Evolutionary conservation across 1,284 basidiomycete genomes (phyloP), one percentile per base, ranked within the genome.

Genomic region (Mycosarcoma maydis): DNA sequence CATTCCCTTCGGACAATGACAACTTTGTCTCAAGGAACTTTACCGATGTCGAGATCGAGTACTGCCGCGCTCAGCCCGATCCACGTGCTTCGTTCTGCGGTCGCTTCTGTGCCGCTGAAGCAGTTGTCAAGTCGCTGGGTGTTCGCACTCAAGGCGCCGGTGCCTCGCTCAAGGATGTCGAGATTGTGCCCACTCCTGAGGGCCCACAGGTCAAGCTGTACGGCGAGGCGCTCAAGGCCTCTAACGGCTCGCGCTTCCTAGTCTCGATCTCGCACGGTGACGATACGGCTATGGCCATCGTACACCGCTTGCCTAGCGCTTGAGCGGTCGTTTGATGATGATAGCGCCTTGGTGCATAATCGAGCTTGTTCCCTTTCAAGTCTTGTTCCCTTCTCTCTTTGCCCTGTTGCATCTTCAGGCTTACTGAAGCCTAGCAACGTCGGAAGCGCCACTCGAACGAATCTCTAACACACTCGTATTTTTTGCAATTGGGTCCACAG

Each of bases 51-150:
- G 95, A 98, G 85, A 87, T 90, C 73, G 84, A 86, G 14, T 97
- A 98, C 86, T 98, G 95, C 84, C 86, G 85, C 49, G 77, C 87
- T n/a, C 93, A 97, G 78, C 89, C 96, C 0, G 91, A 92, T 60
- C 89, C 92, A 17, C 84, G 87, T 1, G 90, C 95, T 4, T 97
- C 94, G 9, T 94, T 96, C 81, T 94, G 94, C 33, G 94, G 92
- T 47, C 90, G 94, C 69, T 98, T 96, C 94, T 92, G 89, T 42
- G 94, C 93, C 44, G 98, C 98, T 83, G 96, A 98, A 83, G 95
- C 94, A 11, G 91, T 94, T 48, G 97, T 98, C 89, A 98, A 98
- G 85, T 91, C 93, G n/a, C 87, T 98, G 14, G 91, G 92, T 29
- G 90, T 94, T 36, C 85, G 89, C 19, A 94, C 92, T 6, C 91